Evolutionary conservation across 2,329 filamentous ascomycete species (phyloP), one percentile per base, ranked within the genome.

Genomic region (Phialophora tarda): DNA sequence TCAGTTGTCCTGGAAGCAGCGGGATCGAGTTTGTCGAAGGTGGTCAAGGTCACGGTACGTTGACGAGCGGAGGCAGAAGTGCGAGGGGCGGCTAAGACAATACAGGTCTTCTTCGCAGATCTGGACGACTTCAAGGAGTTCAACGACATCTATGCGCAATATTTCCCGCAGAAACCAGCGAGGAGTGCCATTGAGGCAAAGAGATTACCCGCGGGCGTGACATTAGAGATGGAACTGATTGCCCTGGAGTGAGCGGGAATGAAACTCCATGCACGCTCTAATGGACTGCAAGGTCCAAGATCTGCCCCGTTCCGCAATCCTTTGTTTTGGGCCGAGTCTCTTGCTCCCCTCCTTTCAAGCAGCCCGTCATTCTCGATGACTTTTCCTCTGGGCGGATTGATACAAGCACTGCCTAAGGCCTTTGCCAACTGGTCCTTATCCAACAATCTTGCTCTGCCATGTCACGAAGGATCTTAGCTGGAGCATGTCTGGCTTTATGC

Each of bases 81-180:
- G 53, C 26, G 12, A 23, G 24, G 28, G 4, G n/a, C 26, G 1
- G 2, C 21, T 26, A 28, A 30, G 41, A 26, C 44, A 26, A 24
- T 41, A 10, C 62, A 89, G 71, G 80, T 90, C 24, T 91, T 88
- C 74, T 75, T 91, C 26, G 85, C 84, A 1, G 82, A 84, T 63
- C 90, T 91, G 87, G 80, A 84, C 59, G 81, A 90, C 74, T 91
- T 89, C 73, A 82, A 80, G 78, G 88, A 88, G 77, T 92, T 96
- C 90, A 96, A 96, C 80, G 84, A 84, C 71, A 89, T 91, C 75
- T 96, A 95, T 60, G 55, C 30, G 17, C n/a, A 54, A 5, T 64
- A 64, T 32, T 64, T 64, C 23, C 55, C 62, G 21, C 47, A 59
- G 47, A 53, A 54, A 23, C 62, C 62, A 6, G 62, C 62, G 17